phyloP scores from a whole-genome alignment of 1,139 yeast species.

The Debaryomycetaceae sp. region DNA sequence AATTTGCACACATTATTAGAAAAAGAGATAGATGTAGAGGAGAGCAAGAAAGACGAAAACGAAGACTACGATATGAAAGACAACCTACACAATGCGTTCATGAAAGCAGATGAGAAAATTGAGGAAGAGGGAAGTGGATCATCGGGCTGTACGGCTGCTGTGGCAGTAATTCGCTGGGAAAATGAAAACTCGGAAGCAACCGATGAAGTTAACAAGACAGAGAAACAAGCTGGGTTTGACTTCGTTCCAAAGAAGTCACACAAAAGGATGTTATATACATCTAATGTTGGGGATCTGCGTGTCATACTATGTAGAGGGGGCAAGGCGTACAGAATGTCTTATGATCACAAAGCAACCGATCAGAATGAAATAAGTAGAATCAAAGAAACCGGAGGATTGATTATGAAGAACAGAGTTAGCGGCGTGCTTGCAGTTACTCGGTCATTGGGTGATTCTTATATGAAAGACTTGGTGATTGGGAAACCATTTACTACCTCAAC shows the following conservation, averaged over 20 bases:
- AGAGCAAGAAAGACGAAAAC: slow-evolving; percentile 5
- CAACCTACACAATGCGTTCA: slow-evolving; percentile 57
- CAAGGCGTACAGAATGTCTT: slow-evolving; percentile 71
- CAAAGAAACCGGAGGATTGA: slow-evolving; percentile 75
- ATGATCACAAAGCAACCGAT: slow-evolving; percentile 95
- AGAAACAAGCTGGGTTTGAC: slow-evolving; percentile 26
- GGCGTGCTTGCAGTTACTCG: slow-evolving; percentile 95
- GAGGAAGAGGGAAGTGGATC: slow-evolving; percentile 57
- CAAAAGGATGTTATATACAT: slow-evolving; percentile 78
- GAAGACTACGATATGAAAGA: slow-evolving; percentile 40
- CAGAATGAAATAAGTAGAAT: slow-evolving; percentile 71
- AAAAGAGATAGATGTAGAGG: slow-evolving; percentile 36
- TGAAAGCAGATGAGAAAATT: slow-evolving; percentile 70
- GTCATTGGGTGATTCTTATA: slow-evolving; percentile 89
- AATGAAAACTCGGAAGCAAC: slow-evolving; percentile 22
- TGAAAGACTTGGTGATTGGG: slow-evolving; percentile 87
- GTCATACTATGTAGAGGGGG: slow-evolving; percentile 75
- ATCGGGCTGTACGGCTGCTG: slow-evolving; percentile 95
- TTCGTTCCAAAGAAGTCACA: slow-evolving; percentile 46
- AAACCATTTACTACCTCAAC: slow-evolving; percentile 92
- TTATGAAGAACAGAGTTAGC: slow-evolving; percentile 88
- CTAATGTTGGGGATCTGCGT: slow-evolving; percentile 94
- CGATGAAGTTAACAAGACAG: slow-evolving; percentile 1
- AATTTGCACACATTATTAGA: slow-evolving; percentile 70
- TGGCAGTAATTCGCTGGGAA: slow-evolving; percentile 89